Base-by-base conservation (phyloP, 805 yeast species). In the Candida germanica region DNA sequence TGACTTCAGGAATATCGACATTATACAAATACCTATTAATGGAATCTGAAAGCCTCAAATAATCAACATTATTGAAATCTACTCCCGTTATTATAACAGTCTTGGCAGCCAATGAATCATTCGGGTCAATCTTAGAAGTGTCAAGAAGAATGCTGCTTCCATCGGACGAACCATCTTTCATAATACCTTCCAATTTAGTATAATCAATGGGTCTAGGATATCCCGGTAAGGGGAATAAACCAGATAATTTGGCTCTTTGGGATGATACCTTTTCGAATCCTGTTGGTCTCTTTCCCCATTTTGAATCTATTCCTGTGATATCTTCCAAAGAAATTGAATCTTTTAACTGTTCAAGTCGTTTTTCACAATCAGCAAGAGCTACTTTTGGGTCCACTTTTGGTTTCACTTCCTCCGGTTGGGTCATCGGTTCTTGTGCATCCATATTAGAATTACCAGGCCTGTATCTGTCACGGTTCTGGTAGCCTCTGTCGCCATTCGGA, bases 211-310 rank as follows among this genome's bases (percentile, higher is more conserved):
- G 71, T 42, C 71, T 49, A 0, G 79, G 79, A 44, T 68, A 71
- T 3, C 88, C 88, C 1, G 93, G 91, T 12, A 75, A 64, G 2
- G 89, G 87, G 49, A 87, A 87, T 2, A 85, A 56, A 0, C 95
- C 95, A 1, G 87, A 75, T 12, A 83, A 61, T 49, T 87, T 87
- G 5, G 93, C 95, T 41, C 82, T 67, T 42, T 80, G 85, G 0
- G 93, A 83, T 1, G 84, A 73, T 1, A 83, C 79, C 5, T 75
- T 73, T 50, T 85, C 93, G 53, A 83, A 83, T 0, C 87, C 91
- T 42, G 68, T 66, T 1, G 95, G 88, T 22, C 71, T 69, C 16
- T 74, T 62, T 33, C 86, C 93, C 95, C 95, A 87, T 32, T 67
- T 60, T 0, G 86, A 68, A 13, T 64, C 66, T 9, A 59, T 49